Evolutionary conservation across 1,284 basidiomycete species (phyloP).

Genomic region (Irpex lacteus): DNA sequence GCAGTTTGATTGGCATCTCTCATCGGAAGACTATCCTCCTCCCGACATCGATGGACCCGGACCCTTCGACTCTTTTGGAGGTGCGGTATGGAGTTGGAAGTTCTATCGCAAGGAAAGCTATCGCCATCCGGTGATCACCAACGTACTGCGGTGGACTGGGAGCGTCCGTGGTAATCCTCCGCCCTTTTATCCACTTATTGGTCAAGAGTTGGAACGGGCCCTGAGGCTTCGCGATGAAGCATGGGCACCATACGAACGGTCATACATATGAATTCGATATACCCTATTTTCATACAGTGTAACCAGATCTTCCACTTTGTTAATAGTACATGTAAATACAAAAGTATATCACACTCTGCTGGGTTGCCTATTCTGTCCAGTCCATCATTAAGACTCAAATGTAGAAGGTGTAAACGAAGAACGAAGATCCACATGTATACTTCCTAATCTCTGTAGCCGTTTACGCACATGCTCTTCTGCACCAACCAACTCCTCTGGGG

Average conservation of each 20-base stretch:
- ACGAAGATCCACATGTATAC: too few relatives aligned
- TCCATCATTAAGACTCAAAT: not conserved
- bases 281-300: too few relatives aligned
- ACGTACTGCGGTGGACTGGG: slow-evolving; percentile 3
- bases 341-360: too few relatives aligned
- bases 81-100: not conserved
- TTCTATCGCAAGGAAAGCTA: not conserved
- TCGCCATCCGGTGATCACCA: not conserved
- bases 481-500: not conserved
- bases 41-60: too few relatives aligned
- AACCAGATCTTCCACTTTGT: too few relatives aligned
- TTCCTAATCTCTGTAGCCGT: too few relatives aligned
- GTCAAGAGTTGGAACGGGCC: slow-evolving; percentile 4
- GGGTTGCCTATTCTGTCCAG: too few relatives aligned
- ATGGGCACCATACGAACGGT: not conserved
- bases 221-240: not conserved
- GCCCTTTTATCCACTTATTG: not conserved
- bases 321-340: too few relatives aligned
- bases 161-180: not conserved
- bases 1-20: slow-evolving; percentile 18
- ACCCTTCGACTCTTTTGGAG: not conserved
- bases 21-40: too few relatives aligned
- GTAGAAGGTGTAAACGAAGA: not conserved
- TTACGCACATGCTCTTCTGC: not conserved
- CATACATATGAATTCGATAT: too few relatives aligned